Percentiles rank a stretch among this genome's conserved stretches.
Conservation (phyloP, 176 grass and related monocot species). For the Carex parvula region DNA sequence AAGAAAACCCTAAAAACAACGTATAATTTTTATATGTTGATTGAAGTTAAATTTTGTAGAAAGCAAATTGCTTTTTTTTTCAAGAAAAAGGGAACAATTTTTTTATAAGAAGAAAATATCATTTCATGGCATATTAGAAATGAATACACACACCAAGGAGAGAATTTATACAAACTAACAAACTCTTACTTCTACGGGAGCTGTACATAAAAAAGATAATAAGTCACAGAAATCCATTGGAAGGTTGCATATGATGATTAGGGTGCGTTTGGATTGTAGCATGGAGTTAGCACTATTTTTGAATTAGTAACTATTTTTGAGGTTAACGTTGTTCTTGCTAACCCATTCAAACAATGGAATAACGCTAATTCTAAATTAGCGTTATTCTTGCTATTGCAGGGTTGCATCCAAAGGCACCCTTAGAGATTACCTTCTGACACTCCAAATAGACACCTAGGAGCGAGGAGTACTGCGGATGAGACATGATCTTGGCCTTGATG, state of each 20-base stretch:
- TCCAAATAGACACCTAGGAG: slow-evolving; percentile 62
- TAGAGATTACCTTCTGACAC: slow-evolving; percentile 64
- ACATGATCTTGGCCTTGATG: slow-evolving; percentile 83
- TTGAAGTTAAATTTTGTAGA: neutral
- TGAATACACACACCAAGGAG: neutral
- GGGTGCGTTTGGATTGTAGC: no score
- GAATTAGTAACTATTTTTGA: no score
- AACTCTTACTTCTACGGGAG: neutral
- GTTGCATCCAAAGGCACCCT: no score
- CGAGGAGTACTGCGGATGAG: slow-evolving; percentile 69
- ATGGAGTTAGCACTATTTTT: no score
- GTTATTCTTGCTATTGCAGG: no score
- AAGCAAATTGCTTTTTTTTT: neutral
- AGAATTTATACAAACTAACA: neutral
- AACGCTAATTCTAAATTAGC: no score
- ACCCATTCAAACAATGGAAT: no score
- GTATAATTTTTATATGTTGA: neutral
- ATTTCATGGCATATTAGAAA: neutral
- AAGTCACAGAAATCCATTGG: neutral
- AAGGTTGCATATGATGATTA: neutral
- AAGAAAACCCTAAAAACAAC: neutral
- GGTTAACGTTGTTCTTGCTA: no score
- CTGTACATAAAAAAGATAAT: slow-evolving; percentile 17
- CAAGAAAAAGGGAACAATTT: neutral
- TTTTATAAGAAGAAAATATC: neutral